Percentiles rank a stretch among this genome's conserved stretches.
These are phyloP conservation scores for Fusarium keratoplasticum DNA, from an alignment of 2,329 filamentous ascomycete genomes.

Conservation along the genomic window DNA sequence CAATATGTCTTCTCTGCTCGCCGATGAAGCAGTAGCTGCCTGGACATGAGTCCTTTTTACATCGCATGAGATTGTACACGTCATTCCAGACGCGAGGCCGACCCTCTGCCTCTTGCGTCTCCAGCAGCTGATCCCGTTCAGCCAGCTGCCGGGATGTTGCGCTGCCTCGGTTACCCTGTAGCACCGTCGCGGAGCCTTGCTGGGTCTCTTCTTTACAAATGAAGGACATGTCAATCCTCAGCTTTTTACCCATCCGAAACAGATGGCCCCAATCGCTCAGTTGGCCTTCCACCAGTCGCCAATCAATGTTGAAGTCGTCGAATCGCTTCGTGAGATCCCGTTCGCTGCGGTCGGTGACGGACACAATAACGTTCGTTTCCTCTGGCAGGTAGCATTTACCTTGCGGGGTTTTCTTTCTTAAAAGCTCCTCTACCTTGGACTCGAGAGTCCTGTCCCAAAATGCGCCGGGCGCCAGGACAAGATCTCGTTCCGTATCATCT, in stretches of 20 bases:
- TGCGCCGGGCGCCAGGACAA: constrained; percentile 13
- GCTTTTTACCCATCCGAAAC: constrained; percentile 19
- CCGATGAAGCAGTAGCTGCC: constrained; percentile 16
- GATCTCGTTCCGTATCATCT: constrained; percentile 16
- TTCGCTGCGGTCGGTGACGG: constrained; percentile 18
- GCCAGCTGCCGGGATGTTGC: constrained; percentile 5
- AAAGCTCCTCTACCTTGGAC: constrained; percentile 7
- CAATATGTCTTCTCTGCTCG: constrained; percentile 18
- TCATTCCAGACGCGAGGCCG: constrained; percentile 20
- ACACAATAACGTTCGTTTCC: constrained; percentile 13
- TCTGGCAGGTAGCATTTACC: constrained; percentile 5
- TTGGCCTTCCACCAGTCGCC: constrained; percentile 11
- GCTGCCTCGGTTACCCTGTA: constrained; percentile 12
- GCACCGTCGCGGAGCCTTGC: not conserved
- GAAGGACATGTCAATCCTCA: constrained; percentile 19
- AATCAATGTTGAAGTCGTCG: constrained; percentile 19
- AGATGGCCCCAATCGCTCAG: constrained; percentile 15
- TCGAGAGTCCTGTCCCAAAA: constrained; percentile 16
- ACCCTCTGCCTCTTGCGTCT: constrained; percentile 15
- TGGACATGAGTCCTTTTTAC: constrained; percentile 3
- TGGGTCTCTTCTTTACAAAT: constrained; percentile 11
- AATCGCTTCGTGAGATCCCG: constrained; percentile 14
- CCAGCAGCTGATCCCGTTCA: constrained; percentile 12
- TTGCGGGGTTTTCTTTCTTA: constrained; percentile 1
- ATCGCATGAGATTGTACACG: constrained; percentile 24